These are phyloP conservation scores for Boehmeria nivea DNA, from an alignment of 306 rosid genomes.

Conservation along the genomic window DNA sequence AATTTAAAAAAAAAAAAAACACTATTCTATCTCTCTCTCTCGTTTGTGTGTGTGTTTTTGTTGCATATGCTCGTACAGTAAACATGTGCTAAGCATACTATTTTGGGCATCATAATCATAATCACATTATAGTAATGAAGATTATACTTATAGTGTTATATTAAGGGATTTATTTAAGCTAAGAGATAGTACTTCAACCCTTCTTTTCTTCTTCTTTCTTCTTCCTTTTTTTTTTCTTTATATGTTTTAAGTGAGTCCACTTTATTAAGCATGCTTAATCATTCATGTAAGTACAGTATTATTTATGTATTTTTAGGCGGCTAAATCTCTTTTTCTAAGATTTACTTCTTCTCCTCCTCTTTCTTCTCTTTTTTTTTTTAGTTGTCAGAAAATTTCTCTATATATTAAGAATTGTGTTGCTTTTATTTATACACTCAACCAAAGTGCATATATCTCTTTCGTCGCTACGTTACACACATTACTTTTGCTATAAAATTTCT, in stretches of 20 bases:
- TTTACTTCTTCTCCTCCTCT: background rate
- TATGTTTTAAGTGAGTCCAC: background rate
- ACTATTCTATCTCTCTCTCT: too few species aligned
- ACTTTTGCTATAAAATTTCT: too few species aligned
- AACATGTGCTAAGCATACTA: background rate
- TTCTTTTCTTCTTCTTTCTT: background rate
- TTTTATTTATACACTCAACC: too few species aligned
- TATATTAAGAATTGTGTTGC: too few species aligned
- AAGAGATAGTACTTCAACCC: background rate
- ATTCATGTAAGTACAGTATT: background rate
- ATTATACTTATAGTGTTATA: background rate
- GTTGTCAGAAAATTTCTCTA: too few species aligned
- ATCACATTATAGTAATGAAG: background rate
- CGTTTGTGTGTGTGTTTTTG: slow-evolving; percentile 1
- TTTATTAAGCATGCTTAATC: slow-evolving; percentile 3
- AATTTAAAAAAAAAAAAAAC: background rate
- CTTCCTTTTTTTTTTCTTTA: background rate
- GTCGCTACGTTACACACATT: too few species aligned
- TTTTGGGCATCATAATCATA: background rate
- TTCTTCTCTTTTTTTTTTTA: background rate
- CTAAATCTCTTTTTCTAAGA: background rate
- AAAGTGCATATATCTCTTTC: too few species aligned
- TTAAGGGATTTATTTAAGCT: background rate
- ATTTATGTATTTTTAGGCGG: background rate
- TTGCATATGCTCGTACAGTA: slow-evolving; percentile 6